These are phyloP conservation scores for Fraxinus albicans DNA, from an alignment of 305 asterid species.

Conservation along the genomic window DNA sequence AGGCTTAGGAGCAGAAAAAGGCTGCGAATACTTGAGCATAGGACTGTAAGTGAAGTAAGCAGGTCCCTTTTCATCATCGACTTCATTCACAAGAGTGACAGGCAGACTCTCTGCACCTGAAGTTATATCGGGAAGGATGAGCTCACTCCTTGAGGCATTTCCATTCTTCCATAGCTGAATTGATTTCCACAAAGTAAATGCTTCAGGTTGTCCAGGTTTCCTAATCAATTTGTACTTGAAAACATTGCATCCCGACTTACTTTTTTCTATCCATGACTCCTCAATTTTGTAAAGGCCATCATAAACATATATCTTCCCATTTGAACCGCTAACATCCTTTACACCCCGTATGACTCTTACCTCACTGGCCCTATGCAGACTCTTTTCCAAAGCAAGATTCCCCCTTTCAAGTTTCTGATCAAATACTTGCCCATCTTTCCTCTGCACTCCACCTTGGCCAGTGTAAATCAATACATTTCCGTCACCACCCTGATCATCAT, in stretches of 20 bases:
- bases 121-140: constrained; percentile 48
- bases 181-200: constrained; percentile 36
- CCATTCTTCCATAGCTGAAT: constrained; percentile 49
- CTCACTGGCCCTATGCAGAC: constrained; percentile 43
- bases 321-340: constrained; percentile 27
- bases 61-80: constrained; percentile 24
- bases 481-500: constrained; percentile 49
- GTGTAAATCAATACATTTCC: constrained; percentile 46
- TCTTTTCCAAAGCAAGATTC: constrained; percentile 55
- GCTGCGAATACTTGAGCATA: constrained; percentile 37
- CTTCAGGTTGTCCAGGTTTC: neutral
- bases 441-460: constrained; percentile 56
- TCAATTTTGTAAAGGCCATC: constrained; percentile 48
- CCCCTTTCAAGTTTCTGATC: constrained; percentile 26
- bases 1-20: constrained; percentile 31
- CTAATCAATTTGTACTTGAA: constrained; percentile 47
- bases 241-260: constrained; percentile 40
- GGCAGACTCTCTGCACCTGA: constrained; percentile 46
- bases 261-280: constrained; percentile 48
- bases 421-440: constrained; percentile 43
- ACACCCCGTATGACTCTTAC: constrained; percentile 29
- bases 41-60: constrained; percentile 49
- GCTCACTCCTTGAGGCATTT: constrained; percentile 34
- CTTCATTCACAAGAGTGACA: constrained; percentile 46
- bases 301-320: constrained; percentile 44